Evolutionary conservation across 106 monocot species (phyloP).

Genomic region (Dendrobium catenatum): DNA sequence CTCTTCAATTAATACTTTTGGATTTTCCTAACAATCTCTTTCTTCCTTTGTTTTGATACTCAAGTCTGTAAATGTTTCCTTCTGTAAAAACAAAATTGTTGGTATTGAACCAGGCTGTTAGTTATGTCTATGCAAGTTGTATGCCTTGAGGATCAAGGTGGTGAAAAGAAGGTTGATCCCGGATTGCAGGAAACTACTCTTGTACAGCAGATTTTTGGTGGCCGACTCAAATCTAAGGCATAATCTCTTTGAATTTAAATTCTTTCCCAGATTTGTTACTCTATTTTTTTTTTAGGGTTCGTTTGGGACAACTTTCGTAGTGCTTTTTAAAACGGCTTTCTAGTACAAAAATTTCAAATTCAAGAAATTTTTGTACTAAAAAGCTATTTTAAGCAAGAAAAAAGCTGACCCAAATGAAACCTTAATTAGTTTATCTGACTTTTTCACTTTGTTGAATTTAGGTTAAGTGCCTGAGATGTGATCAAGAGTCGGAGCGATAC

Average conservation of each 20-base stretch:
- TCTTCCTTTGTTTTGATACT: neutral
- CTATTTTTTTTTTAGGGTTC: neutral
- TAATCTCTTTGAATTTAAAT: neutral
- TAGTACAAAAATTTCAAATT: too few species aligned
- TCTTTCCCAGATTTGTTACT: slow-evolving; percentile 1
- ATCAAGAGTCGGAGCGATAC: slow-evolving; percentile 85
- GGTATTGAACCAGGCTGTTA: slow-evolving; percentile 50
- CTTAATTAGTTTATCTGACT: neutral
- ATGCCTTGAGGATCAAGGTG: slow-evolving; percentile 71
- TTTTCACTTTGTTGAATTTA: slow-evolving; percentile 11
- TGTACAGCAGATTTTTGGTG: slow-evolving; percentile 94
- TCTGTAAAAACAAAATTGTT: neutral
- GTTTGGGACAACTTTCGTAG: too few species aligned
- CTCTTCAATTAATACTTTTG: neutral
- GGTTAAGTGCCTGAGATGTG: slow-evolving; percentile 93
- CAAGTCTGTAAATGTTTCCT: neutral
- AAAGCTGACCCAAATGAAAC: too few species aligned
- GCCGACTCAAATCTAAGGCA: slow-evolving; percentile 88
- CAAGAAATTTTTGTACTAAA: too few species aligned
- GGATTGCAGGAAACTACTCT: slow-evolving; percentile 88
- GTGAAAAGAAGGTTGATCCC: slow-evolving; percentile 72
- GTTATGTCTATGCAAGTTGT: slow-evolving; percentile 90
- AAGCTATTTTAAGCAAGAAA: too few species aligned
- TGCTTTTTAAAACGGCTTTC: too few species aligned
- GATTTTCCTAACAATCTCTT: neutral